Evolutionary conservation across 2,329 filamentous ascomycete genomes (phyloP), one percentile per base, ranked within the genome.

Genomic region (Sphaerostilbella broomeana): DNA sequence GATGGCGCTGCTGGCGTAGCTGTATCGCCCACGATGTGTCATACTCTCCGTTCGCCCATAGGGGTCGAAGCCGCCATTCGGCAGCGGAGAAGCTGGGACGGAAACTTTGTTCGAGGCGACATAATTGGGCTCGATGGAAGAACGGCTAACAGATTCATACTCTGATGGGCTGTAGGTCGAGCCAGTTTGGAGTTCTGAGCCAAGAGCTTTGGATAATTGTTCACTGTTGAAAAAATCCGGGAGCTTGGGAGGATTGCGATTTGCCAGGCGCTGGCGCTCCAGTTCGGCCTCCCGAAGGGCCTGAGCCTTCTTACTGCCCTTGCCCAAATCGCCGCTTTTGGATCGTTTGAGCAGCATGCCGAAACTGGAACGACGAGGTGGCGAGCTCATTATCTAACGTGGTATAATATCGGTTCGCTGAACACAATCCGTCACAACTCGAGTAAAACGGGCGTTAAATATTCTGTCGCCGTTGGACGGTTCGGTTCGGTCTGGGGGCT

Each of bases 11-110:
- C 86, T 94, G 42, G 90, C 88, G 65, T 95, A 97, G 68, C 89
- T 95, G 67, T 94, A 95, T 50, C 92, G 84, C 45, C 90, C 88
- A 52, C 92, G 87, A 64, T 97, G 83, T 52, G 90, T 89, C 86
- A 97, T 95, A 72, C 90, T 95, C 69, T 94, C 86, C 24, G 84
- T 82, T 47, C 86, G 77, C 31, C 84, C 79, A 57, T 92, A 92
- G 11, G 86, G 84, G 54, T 94, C 87, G 47, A 76, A 72, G 53
- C 73, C 74, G 42, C 74, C 74, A 58, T 68, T 74, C 32, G 77
- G 77, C 37, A 82, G 67, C 2, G 79, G 77, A 38, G 77, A 77
- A 30, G 73, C 62, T 29, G 77, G 71, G 32, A 51, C 63, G n/a
- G n/a, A n/a, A n/a, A n/a, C n/a, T 30, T 35, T 59, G 50, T 62